These are phyloP conservation scores for Penicillium concentricum DNA, from an alignment of 2,329 filamentous ascomycete genomes.

Conservation along the genomic window DNA sequence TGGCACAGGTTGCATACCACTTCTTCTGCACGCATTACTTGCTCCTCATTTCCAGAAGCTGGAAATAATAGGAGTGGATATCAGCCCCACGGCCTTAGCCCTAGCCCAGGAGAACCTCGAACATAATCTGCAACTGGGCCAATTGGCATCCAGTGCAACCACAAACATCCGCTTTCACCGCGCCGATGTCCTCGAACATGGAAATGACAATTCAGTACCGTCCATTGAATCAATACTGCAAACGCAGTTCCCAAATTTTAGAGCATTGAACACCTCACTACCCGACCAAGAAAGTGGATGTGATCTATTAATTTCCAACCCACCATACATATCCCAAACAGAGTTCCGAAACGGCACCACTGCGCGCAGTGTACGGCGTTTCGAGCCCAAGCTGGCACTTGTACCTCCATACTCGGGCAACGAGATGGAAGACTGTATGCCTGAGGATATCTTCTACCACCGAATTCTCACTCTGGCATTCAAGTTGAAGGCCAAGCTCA, in stretches of 20 bases:
- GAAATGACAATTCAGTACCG: background rate
- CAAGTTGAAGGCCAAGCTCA: constrained; percentile 26
- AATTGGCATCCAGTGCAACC: constrained; percentile 26
- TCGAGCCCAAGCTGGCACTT: constrained; percentile 77
- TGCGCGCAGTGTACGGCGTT: constrained; percentile 71
- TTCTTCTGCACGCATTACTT: constrained; percentile 69
- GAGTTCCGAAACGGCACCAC: constrained; percentile 62
- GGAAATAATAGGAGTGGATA: constrained; percentile 68
- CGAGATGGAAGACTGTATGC: background rate
- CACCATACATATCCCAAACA: constrained; percentile 76
- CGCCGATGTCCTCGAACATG: constrained; percentile 43
- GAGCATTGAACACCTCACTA: background rate
- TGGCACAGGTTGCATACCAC: constrained; percentile 84
- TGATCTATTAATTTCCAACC: constrained; percentile 81
- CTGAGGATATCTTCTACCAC: constrained; percentile 39
- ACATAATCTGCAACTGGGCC: constrained; percentile 46
- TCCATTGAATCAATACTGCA: constrained; percentile 16
- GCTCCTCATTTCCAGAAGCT: constrained; percentile 42
- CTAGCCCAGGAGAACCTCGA: constrained; percentile 65
- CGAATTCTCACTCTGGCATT: constrained; percentile 29
- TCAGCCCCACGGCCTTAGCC: constrained; percentile 63
- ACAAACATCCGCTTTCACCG: constrained; percentile 47
- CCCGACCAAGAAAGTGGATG: constrained; percentile 18
- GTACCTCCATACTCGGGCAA: constrained; percentile 55
- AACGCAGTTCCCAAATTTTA: background rate